Conservation (phyloP, 495 filamentous ascomycete genomes). For the Entonaema liquescens region DNA sequence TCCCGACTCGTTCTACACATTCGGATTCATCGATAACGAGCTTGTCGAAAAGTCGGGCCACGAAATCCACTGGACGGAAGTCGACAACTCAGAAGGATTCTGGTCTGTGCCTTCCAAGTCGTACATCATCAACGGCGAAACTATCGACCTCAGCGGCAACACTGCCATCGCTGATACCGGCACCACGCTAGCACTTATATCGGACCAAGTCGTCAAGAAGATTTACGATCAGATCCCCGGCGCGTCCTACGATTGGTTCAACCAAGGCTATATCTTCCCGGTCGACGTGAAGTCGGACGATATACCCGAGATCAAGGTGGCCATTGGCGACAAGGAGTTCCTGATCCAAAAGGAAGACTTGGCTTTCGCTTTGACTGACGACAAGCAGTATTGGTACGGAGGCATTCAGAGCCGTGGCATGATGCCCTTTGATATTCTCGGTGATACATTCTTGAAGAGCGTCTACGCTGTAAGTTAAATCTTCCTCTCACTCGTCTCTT, state of each 20-base stretch:
- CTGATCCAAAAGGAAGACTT: constrained; percentile 76
- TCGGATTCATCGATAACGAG: constrained; percentile 77
- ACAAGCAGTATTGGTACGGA: constrained; percentile 69
- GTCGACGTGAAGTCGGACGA: constrained; percentile 61
- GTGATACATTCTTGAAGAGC: constrained; percentile 78
- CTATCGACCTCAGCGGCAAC: constrained; percentile 66
- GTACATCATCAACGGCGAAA: constrained; percentile 67
- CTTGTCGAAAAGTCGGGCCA: constrained; percentile 63
- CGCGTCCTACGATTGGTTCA: constrained; percentile 65
- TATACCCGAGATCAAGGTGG: constrained; percentile 74
- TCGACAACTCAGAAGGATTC: constrained; percentile 77
- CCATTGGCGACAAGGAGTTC: constrained; percentile 72
- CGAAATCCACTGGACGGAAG: constrained; percentile 67
- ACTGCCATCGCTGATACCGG: constrained; percentile 85
- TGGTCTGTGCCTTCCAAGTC: constrained; percentile 74
- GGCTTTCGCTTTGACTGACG: constrained; percentile 68
- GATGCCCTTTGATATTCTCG: constrained; percentile 75
- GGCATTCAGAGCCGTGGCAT: constrained; percentile 77
- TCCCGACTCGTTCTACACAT: constrained; percentile 77
- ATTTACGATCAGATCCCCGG: constrained; percentile 78
- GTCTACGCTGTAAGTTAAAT: constrained; percentile 70
- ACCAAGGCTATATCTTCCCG: constrained; percentile 77
- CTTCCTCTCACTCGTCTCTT: background rate
- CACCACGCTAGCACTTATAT: constrained; percentile 75
- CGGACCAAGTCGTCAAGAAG: constrained; percentile 69